A percentile compares a stretch with the other conserved stretches of the same genome.
Evolutionary conservation across 208 protist genomes (phyloP).

Genomic region (Trichomonas vaginalis): DNA sequence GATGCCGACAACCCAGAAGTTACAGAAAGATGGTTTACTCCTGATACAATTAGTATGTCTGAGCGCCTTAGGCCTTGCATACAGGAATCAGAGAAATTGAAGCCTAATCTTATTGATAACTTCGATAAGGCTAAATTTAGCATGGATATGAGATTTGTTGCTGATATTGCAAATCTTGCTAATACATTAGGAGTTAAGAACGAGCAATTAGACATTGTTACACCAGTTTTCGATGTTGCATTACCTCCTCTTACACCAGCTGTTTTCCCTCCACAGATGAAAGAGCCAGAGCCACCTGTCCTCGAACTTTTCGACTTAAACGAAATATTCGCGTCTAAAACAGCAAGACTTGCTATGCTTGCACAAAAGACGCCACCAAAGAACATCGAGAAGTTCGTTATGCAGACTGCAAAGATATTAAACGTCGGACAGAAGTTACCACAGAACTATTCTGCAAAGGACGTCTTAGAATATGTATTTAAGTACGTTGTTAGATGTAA

Average conservation of each 20-base stretch:
- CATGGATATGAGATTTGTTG: conserved; percentile 1
- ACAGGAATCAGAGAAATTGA: background rate
- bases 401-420: background rate
- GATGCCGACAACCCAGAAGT: background rate
- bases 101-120: background rate
- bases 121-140: background rate
- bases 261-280: background rate
- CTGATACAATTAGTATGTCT: background rate
- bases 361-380: conserved; percentile 3
- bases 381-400: background rate
- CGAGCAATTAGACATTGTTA: background rate
- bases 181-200: background rate
- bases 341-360: background rate
- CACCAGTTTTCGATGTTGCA: background rate
- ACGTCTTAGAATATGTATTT: background rate
- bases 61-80: background rate
- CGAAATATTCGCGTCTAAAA: background rate
- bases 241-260: background rate
- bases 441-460: background rate
- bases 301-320: background rate
- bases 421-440: background rate
- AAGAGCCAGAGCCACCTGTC: background rate
- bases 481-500: background rate
- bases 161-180: background rate
- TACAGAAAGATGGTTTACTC: background rate